Base-by-base conservation (phyloP, 2,329 filamentous ascomycete genomes). In the Penicillium oxalicum region DNA sequence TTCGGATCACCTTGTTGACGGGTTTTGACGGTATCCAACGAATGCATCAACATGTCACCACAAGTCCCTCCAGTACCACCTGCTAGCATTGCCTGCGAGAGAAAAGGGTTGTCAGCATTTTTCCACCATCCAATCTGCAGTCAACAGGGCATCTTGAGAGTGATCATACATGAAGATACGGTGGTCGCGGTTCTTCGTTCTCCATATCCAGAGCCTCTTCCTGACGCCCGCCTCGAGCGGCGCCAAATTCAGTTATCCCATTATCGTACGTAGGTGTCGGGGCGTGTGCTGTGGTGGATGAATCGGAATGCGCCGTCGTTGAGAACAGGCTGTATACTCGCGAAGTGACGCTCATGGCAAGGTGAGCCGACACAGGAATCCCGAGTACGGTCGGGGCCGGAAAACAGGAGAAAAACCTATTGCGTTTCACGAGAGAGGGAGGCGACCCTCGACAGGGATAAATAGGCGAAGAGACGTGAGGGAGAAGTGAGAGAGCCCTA, bases 21-120 rank as follows among this genome's bases (percentile, higher is more conserved):
- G 40, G 93, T 98, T 74, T 98, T 98, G 62, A 98, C 93, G 0
- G 93, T 98, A 70, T 98, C 93, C 64, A 98, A 80, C 40, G 91
- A 97, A 74, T 98, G 93, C 93, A 98, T 98, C 58, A 98, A 76
- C 80, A 98, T 87, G 70, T 98, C 93, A 50, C 94, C 93, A 48
- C 87, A 94, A 12, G 88, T 91, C 45, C 93, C 93, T 64, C 94
- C 93, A 45, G 94, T 76, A 51, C 91, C 93, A 64, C 93, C 93
- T 32, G 93, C 93, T 63, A 98, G 78, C 91, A 97, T 98, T 67
- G 87, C 84, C 89, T 95, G 61, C 47, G 52, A 7, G 24, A 24
- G 35, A n/a, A 25, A 27, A 24, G 26, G 18, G 26, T 47, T 26
- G 18, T 58, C 43, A 56, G 49, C 9, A 13, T 52, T 27, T 24